These are phyloP conservation scores for Phaeosphaeria sp. DNA, from an alignment of 2,329 filamentous ascomycete genomes.

Conservation along the genomic window DNA sequence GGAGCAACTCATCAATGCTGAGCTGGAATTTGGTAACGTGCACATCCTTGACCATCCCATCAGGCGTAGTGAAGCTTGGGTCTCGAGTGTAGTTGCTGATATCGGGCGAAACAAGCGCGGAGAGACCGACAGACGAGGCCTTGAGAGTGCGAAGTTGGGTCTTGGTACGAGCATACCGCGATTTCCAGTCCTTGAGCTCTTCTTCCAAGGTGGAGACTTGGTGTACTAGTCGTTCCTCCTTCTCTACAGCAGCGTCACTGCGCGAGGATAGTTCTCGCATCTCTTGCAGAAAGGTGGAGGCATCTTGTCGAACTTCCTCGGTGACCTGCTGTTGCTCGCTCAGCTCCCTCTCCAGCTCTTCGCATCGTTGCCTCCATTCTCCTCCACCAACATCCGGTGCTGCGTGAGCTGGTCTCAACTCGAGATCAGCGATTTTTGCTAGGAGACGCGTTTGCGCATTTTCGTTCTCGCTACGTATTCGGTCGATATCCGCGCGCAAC, in stretches of 20 bases:
- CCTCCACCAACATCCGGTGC: slow-evolving; percentile 27
- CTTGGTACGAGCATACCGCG: slow-evolving; percentile 85
- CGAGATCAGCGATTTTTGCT: slow-evolving; percentile 65
- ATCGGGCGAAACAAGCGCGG: slow-evolving; percentile 64
- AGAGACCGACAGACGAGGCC: slow-evolving; percentile 77
- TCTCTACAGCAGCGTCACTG: slow-evolving; percentile 78
- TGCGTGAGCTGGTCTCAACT: slow-evolving; percentile 32
- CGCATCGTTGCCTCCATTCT: slow-evolving; percentile 47
- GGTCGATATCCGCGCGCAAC: slow-evolving; percentile 79
- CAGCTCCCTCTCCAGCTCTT: slow-evolving; percentile 64
- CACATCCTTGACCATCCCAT: slow-evolving; percentile 85
- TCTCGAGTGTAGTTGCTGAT: slow-evolving; percentile 71
- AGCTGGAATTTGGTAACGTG: slow-evolving; percentile 96
- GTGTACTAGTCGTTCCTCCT: slow-evolving; percentile 77
- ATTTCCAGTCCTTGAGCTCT: slow-evolving; percentile 89
- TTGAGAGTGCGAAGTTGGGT: slow-evolving; percentile 84
- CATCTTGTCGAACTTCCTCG: slow-evolving; percentile 84
- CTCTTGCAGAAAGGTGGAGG: slow-evolving; percentile 81
- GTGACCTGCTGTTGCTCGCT: slow-evolving; percentile 82
- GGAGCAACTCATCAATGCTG: slow-evolving; percentile 87
- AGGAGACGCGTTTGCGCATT: slow-evolving; percentile 68
- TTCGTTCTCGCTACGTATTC: slow-evolving; percentile 71
- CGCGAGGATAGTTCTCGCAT: slow-evolving; percentile 87
- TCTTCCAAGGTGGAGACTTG: slow-evolving; percentile 79
- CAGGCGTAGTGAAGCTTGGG: slow-evolving; percentile 70